Base-by-base conservation (phyloP, 352 stramenopile genomes). In the Phytophthora litchii region DNA sequence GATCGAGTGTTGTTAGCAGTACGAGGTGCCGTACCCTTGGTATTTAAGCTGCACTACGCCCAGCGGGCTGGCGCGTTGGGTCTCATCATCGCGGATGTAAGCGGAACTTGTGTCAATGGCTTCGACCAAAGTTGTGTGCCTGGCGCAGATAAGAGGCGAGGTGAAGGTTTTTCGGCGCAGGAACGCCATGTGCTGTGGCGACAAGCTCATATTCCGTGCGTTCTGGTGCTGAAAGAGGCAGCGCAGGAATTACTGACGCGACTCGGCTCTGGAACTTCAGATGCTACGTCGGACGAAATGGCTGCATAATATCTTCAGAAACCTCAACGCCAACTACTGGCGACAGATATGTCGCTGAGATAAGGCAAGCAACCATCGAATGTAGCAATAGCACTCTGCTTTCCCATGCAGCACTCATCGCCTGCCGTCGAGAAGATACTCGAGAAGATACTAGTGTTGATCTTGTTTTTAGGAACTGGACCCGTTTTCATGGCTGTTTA, bases 51-150 rank as follows among this genome's bases (percentile, higher is more conserved):
- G 14, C 65, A 74, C 29, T 70, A 84, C 42, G 83, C 81, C 13
- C 85, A 94, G 42, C 61, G 42, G 25, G 85, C 85, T 0, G 85
- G 85, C 0, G 85, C 85, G 0, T 54, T 94, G 4, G 85, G 79
- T 16, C 67, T 94, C 19, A 54, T 94, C 23, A 78, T 92, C 32
- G 66, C 64, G 1, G 83, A 94, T 46, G 53, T 68, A 19, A 59
- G 72, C 31, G 71, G 72, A 46, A 47, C 49, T 13, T 94, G 85
- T 35, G 36, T 14, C 1, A 64, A 66, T 7, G 61, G 54, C 19
- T 94, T 94, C 55, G 82, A 92, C 61, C 76, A 91, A 52, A 67
- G 57, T 36, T 94, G 85, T 54, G 80, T 91, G 23, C 74, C 82
- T 4, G 85, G 85, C 1, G 72, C 74, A 12, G 70, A 80, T 42